Evolutionary conservation across 2,329 filamentous ascomycete species (phyloP).

Genomic region (Colletotrichum sp.): DNA sequence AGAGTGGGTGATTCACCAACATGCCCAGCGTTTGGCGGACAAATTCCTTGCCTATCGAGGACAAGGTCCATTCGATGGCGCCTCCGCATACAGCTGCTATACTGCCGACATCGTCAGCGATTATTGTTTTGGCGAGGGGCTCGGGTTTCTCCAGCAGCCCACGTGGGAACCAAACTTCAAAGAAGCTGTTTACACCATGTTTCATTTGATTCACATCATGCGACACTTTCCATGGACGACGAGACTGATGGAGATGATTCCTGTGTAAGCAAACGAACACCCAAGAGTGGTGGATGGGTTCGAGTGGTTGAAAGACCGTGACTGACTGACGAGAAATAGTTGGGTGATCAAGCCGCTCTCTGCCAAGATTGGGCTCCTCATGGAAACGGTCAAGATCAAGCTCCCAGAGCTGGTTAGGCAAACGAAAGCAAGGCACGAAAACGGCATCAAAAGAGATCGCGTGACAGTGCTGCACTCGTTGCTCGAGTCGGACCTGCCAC

Average conservation of each 20-base stretch:
- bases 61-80: slow-evolving; percentile 31
- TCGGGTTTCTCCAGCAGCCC: slow-evolving; percentile 12
- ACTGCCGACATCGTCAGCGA: slow-evolving; percentile 39
- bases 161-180: slow-evolving; percentile 17
- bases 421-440: background rate
- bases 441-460: background rate
- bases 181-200: slow-evolving; percentile 16
- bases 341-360: background rate
- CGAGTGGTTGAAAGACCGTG: background rate
- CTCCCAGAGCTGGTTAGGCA: background rate
- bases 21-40: background rate
- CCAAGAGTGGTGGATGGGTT: background rate
- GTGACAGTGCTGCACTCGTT: slow-evolving; percentile 30
- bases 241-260: slow-evolving; percentile 1
- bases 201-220: slow-evolving; percentile 14
- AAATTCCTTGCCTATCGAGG: slow-evolving; percentile 18
- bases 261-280: background rate
- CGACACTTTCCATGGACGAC: slow-evolving; percentile 13
- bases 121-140: slow-evolving; percentile 37
- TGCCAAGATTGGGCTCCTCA: background rate
- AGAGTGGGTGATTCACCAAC: background rate
- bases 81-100: slow-evolving; percentile 41
- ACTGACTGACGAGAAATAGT: background rate
- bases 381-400: background rate
- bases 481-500: slow-evolving; percentile 35